Percentiles rank a stretch among this genome's conserved stretches.
phyloP scores from a whole-genome alignment of 129 eudicot species.

The Mikania micrantha region DNA sequence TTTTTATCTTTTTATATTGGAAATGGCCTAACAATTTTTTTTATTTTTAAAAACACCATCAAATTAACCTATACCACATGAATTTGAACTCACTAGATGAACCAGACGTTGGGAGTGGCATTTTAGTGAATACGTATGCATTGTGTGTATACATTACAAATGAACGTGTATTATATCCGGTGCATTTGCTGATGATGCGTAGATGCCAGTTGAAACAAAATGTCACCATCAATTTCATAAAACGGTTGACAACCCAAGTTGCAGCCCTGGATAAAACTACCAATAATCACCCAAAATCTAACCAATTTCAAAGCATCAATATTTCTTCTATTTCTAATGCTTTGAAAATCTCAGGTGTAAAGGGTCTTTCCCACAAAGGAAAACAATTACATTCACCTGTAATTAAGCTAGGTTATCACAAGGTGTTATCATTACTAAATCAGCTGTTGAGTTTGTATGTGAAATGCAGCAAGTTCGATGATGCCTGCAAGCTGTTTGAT shows the following conservation, averaged over 20 bases:
- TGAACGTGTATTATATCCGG: neutral
- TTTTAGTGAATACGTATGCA: neutral
- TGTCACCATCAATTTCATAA: conserved; percentile 24
- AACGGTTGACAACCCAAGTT: conserved; percentile 17
- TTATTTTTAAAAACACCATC: too few relatives aligned
- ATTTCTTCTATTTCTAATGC: conserved; percentile 19
- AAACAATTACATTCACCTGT: conserved; percentile 41
- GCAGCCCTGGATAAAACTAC: conserved; percentile 13
- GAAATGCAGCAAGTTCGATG: conserved; percentile 25
- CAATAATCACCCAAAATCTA: conserved; percentile 6
- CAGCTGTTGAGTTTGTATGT: conserved; percentile 41
- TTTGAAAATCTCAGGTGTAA: conserved; percentile 22
- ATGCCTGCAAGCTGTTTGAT: conserved; percentile 53
- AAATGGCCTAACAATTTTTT: too few relatives aligned
- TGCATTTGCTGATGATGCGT: neutral
- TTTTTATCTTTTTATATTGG: too few relatives aligned
- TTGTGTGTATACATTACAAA: neutral
- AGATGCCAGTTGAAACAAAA: conserved; percentile 12
- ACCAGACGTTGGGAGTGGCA: too few relatives aligned
- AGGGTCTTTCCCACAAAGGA: conserved; percentile 16
- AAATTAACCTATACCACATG: too few relatives aligned
- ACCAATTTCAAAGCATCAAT: conserved; percentile 15
- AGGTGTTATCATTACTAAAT: conserved; percentile 31
- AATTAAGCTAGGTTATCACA: conserved; percentile 36
- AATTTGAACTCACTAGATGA: too few relatives aligned